Evolutionary conservation across 1,139 yeast genomes (phyloP).

Genomic region (Scheffersomyces parashehatae): DNA sequence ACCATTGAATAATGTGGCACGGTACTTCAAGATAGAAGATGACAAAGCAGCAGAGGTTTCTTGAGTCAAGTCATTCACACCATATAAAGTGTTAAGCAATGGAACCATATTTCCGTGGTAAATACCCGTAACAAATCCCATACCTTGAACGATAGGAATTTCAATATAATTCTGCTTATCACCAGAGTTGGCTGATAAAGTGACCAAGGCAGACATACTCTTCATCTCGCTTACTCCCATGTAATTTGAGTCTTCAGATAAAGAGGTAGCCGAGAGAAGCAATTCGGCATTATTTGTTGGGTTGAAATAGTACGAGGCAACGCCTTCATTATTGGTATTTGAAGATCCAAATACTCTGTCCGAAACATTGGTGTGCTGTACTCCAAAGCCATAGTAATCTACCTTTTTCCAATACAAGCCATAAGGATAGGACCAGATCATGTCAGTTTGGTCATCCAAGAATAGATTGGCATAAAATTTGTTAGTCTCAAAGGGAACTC

Average conservation of each 20-base stretch:
- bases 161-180: constrained; percentile 31
- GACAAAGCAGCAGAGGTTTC: constrained; percentile 44
- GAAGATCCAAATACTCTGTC: constrained; percentile 70
- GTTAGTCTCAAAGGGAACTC: constrained; percentile 68
- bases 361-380: constrained; percentile 60
- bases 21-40: constrained; percentile 50
- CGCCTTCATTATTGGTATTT: constrained; percentile 23
- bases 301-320: constrained; percentile 48
- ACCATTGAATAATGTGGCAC: constrained; percentile 52
- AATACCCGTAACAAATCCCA: constrained; percentile 54
- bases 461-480: constrained; percentile 81
- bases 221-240: constrained; percentile 52
- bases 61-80: constrained; percentile 45
- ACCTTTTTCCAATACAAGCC: constrained; percentile 61
- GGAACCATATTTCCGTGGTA: constrained; percentile 63
- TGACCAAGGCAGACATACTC: constrained; percentile 56
- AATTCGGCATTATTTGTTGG: constrained; percentile 56
- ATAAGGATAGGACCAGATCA: constrained; percentile 82
- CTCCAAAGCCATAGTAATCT: constrained; percentile 59
- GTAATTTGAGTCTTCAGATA: constrained; percentile 31
- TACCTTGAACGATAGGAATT: constrained; percentile 61
- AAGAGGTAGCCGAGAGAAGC: constrained; percentile 56
- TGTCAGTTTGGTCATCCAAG: constrained; percentile 62
- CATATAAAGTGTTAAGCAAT: constrained; percentile 52
- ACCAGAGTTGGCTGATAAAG: constrained; percentile 29